phyloP scores from a whole-genome alignment of 2,329 filamentous ascomycete species.

The Sporothrix dimorphospora region DNA sequence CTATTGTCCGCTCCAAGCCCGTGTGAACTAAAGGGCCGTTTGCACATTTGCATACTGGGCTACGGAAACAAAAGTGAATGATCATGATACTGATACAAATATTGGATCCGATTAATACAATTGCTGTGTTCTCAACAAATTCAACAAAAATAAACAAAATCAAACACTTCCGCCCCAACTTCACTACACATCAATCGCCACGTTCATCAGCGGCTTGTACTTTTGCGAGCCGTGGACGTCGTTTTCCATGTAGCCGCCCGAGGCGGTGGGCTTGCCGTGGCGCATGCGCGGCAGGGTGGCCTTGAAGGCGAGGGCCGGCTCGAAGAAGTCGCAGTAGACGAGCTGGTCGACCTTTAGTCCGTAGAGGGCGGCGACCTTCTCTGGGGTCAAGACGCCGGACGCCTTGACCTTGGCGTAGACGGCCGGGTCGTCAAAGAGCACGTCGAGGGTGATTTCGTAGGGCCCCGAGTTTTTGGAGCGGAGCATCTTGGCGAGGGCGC shows the following conservation, averaged over 20 bases:
- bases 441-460: constrained; percentile 46
- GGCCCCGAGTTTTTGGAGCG: constrained; percentile 57
- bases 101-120: no score
- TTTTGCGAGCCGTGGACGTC: constrained; percentile 25
- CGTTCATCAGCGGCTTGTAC: constrained; percentile 24
- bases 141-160: no score
- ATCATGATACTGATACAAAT: no score
- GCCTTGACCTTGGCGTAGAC: constrained; percentile 21
- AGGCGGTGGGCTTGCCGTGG: background rate
- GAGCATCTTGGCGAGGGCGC: constrained; percentile 44
- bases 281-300: constrained; percentile 24
- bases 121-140: no score
- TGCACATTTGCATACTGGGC: no score
- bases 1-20: no score
- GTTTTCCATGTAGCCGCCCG: constrained; percentile 24
- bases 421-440: constrained; percentile 23
- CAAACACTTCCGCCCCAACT: no score
- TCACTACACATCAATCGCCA: background rate
- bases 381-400: background rate
- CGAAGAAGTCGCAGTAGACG: constrained; percentile 25
- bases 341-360: constrained; percentile 17
- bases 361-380: constrained; percentile 11
- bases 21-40: no score
- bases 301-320: constrained; percentile 26
- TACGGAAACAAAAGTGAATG: no score